phyloP scores from a whole-genome alignment of 139 green algal species.

The Micractinium conductrix region DNA sequence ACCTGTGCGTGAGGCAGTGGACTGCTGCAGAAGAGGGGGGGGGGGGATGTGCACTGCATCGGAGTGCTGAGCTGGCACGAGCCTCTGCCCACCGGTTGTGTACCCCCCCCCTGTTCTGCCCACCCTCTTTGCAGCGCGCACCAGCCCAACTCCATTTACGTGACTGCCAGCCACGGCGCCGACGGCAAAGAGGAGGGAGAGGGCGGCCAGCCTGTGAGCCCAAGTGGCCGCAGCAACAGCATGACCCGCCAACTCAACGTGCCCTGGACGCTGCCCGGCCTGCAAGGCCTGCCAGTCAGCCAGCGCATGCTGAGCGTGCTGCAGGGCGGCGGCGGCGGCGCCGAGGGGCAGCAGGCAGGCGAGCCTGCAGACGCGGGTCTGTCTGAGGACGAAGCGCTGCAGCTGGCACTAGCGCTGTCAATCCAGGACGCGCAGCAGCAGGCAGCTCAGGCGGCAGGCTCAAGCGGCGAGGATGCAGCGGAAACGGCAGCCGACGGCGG shows the following conservation, averaged over 20 bases:
- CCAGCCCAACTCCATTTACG: constrained; percentile 7
- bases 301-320: too few relatives aligned
- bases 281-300: too few relatives aligned
- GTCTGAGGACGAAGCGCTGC: constrained; percentile 37
- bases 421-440: constrained; percentile 8
- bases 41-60: too few relatives aligned
- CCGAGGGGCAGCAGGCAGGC: background rate
- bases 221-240: background rate
- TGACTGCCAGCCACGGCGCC: background rate
- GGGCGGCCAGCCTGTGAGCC: background rate
- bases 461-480: background rate
- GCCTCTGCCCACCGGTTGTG: too few relatives aligned
- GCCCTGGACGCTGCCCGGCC: background rate
- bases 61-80: too few relatives aligned
- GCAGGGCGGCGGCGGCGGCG: too few relatives aligned
- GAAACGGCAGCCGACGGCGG: background rate
- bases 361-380: background rate
- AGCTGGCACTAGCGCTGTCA: constrained; percentile 37
- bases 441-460: background rate
- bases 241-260: background rate
- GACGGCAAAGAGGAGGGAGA: background rate
- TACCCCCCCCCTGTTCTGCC: background rate
- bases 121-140: background rate
- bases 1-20: constrained; percentile 12
- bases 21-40: too few relatives aligned